Percentiles rank a stretch among this genome's conserved stretches.
These are phyloP conservation scores for Lactarius psammicola DNA, from an alignment of 768 basidiomycete species.

Conservation along the genomic window DNA sequence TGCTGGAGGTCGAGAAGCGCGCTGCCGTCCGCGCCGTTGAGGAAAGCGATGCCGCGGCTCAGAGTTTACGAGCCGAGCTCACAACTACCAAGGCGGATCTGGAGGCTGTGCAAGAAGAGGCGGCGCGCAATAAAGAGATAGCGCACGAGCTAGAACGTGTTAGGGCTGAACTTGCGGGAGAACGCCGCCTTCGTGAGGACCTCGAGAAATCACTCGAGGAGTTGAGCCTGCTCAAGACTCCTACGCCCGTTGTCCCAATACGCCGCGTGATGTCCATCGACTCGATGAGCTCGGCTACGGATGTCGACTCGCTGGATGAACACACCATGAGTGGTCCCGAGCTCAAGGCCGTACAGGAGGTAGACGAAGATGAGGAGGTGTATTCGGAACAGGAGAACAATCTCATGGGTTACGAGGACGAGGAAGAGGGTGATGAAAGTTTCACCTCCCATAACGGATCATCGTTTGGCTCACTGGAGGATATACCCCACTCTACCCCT, in stretches of 20 bases:
- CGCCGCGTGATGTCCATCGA: slow-evolving; percentile 60
- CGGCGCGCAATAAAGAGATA: slow-evolving; percentile 18
- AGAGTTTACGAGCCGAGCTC: slow-evolving; percentile 33
- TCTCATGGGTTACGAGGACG: slow-evolving; percentile 68
- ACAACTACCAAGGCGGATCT: slow-evolving; percentile 40
- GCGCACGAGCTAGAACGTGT: slow-evolving; percentile 33
- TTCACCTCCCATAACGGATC: slow-evolving; percentile 37
- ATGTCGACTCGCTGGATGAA: slow-evolving; percentile 60
- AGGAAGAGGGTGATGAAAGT: slow-evolving; percentile 66
- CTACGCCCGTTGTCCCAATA: slow-evolving; percentile 45
- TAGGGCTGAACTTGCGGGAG: slow-evolving; percentile 39
- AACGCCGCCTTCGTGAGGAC: slow-evolving; percentile 43
- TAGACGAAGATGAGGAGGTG: slow-evolving; percentile 40
- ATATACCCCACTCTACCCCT: slow-evolving; percentile 35
- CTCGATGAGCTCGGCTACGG: slow-evolving; percentile 62
- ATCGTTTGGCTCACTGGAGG: slow-evolving; percentile 33
- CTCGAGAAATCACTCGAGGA: slow-evolving; percentile 55
- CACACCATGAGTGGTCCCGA: slow-evolving; percentile 35
- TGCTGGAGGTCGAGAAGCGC: slow-evolving; percentile 67
- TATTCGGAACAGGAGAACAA: slow-evolving; percentile 55
- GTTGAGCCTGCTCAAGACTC: slow-evolving; percentile 44
- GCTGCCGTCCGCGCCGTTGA: slow-evolving; percentile 46
- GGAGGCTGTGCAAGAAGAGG: slow-evolving; percentile 38
- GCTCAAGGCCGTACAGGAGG: slow-evolving; percentile 60
- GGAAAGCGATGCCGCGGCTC: slow-evolving; percentile 31